A percentile compares a stretch with the other conserved stretches of the same genome.
phyloP scores from a whole-genome alignment of 1,284 basidiomycete species.

The Paramarasmius palmivorus region DNA sequence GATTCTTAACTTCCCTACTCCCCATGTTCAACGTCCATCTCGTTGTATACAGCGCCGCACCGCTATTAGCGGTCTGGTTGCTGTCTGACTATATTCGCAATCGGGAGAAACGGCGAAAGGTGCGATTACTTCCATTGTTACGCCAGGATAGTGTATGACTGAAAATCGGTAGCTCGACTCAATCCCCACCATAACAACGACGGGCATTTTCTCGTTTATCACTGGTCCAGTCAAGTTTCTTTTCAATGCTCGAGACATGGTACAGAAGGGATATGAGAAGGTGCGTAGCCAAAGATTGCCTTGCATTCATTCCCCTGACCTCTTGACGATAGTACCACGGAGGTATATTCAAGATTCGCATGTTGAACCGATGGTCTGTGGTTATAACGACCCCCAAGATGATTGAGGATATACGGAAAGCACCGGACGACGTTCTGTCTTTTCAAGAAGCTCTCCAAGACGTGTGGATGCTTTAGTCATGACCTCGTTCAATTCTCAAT shows the following conservation, averaged over 20 bases:
- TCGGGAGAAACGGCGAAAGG: neutral
- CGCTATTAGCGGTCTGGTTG: too few relatives aligned
- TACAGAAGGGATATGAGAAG: conserved; percentile 21
- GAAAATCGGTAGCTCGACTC: neutral
- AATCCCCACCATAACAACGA: neutral
- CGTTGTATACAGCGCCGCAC: too few relatives aligned
- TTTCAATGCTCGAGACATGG: conserved; percentile 6
- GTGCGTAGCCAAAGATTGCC: conserved; percentile 8
- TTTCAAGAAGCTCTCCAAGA: conserved; percentile 22
- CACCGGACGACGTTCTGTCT: conserved; percentile 30
- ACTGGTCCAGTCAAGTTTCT: conserved; percentile 18
- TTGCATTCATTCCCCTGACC: neutral
- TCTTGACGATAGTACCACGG: conserved; percentile 14
- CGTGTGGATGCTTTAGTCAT: conserved; percentile 15
- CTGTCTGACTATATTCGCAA: neutral
- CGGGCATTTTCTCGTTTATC: neutral
- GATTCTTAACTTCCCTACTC: too few relatives aligned
- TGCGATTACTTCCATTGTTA: neutral
- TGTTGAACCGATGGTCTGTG: conserved; percentile 26
- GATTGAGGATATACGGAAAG: conserved; percentile 32
- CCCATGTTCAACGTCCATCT: too few relatives aligned
- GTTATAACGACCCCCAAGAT: conserved; percentile 23
- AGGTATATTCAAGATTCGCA: conserved; percentile 26
- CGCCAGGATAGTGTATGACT: neutral
- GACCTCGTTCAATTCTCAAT: neutral